These are phyloP conservation scores for Chrysoporthe deuterocubensis DNA, from an alignment of 2,329 filamentous ascomycete genomes.

Conservation along the genomic window DNA sequence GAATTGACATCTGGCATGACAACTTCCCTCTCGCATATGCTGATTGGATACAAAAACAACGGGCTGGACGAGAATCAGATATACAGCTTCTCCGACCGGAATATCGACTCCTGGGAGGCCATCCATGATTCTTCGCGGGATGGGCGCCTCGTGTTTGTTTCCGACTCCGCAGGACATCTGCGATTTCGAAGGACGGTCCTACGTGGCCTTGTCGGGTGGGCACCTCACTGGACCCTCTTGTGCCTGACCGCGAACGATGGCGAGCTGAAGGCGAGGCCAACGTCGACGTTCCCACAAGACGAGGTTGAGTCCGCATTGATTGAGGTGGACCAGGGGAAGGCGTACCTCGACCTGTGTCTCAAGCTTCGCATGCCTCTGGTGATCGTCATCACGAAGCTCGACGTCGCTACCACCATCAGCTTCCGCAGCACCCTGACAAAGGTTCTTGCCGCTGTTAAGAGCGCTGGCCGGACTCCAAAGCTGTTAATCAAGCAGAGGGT, in stretches of 20 bases:
- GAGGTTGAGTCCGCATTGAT: slow-evolving; percentile 53
- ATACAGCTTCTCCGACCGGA: slow-evolving; percentile 83
- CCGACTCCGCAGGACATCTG: slow-evolving; percentile 90
- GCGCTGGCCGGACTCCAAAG: slow-evolving; percentile 71
- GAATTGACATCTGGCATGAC: slow-evolving; percentile 92
- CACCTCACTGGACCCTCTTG: slow-evolving; percentile 88
- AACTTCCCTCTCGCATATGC: slow-evolving; percentile 90
- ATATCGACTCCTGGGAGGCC: slow-evolving; percentile 92
- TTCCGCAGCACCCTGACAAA: slow-evolving; percentile 73
- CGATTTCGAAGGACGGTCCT: slow-evolving; percentile 88
- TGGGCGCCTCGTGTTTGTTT: slow-evolving; percentile 82
- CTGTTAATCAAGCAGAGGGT: slow-evolving; percentile 66
- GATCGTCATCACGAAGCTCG: slow-evolving; percentile 88
- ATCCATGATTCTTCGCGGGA: slow-evolving; percentile 79
- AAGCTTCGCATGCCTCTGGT: slow-evolving; percentile 78
- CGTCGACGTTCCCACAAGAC: slow-evolving; percentile 53
- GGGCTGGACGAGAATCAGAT: slow-evolving; percentile 48
- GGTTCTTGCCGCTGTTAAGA: slow-evolving; percentile 78
- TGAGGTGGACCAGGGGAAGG: slow-evolving; percentile 73
- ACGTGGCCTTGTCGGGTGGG: slow-evolving; percentile 91
- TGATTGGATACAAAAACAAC: slow-evolving; percentile 74
- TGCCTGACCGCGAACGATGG: slow-evolving; percentile 83
- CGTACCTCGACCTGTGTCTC: slow-evolving; percentile 84
- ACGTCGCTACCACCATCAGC: slow-evolving; percentile 75
- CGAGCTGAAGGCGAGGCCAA: slow-evolving; percentile 44